Evolutionary conservation across 2,329 filamentous ascomycete genomes (phyloP), one percentile per base, ranked within the genome.

Genomic region (Penicillium sp.): DNA sequence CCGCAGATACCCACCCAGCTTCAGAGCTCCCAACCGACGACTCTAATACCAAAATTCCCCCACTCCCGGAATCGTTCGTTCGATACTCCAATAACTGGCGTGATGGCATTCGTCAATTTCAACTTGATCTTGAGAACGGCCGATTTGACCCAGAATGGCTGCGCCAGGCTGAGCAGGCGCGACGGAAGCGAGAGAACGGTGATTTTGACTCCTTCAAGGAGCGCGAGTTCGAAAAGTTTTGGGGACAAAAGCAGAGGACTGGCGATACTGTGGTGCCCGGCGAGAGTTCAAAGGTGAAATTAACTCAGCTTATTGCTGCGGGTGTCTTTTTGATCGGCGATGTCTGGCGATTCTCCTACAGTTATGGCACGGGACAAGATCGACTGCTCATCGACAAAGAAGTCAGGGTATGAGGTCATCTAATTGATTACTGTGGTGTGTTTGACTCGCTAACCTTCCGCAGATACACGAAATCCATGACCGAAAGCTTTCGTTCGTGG

Each of bases 81-180:
- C 79, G 77, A 13, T 81, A 81, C 64, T 76, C 78, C 25, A 76
- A 78, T 49, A 78, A 80, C 59, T 85, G 86, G 73, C 79, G 82
- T 25, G 81, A 82, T 22, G 83, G 80, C 46, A 71, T 87, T 42
- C 80, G 82, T 19, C 78, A 81, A 54, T 88, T 85, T 69, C 81
- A 87, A 68, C 70, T 81, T 3, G 85, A 89, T 65, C 76, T 89
- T 1, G 72, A 72, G 25, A 76, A 80, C 28, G 87, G 87, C 2
- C 81, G 80, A 53, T 82, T 87, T 64, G 81, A 83, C n/a, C 82
- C 83, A 10, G 78, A 79, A 54, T 89, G 86, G 86, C 78, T 84
- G 60, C 76, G 75, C 2, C 77, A 85, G 58, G 87, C 87, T 14
- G 75, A 79, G 37, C 72, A 79, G 64, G 87, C 87, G 1, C 80